Conservation (phyloP, 805 yeast genomes). For the Tetrapisispora iriomotensis region DNA sequence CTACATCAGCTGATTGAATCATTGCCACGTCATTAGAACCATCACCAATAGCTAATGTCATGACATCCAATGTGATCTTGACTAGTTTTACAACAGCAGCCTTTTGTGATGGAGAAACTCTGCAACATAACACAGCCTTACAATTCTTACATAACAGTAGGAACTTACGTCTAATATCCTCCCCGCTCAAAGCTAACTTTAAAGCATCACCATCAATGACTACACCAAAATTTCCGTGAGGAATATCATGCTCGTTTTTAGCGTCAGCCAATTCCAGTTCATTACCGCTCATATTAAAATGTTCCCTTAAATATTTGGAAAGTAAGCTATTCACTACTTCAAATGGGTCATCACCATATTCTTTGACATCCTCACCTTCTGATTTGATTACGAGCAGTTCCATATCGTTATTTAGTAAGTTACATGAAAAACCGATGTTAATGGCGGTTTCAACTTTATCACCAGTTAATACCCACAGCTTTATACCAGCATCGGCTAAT, state of each 20-base stretch:
- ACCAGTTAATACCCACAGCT: conserved; percentile 81
- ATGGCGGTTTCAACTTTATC: conserved; percentile 85
- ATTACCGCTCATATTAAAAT: conserved; percentile 52
- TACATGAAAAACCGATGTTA: conserved; percentile 81
- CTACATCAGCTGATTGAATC: conserved; percentile 83
- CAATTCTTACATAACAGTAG: conserved; percentile 69
- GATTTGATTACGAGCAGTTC: conserved; percentile 48
- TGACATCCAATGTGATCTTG: conserved; percentile 62
- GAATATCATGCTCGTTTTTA: conserved; percentile 52
- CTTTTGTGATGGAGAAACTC: conserved; percentile 83
- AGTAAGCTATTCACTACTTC: conserved; percentile 38
- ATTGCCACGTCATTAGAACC: conserved; percentile 87
- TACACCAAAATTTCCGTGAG: conserved; percentile 59
- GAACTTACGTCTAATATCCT: conserved; percentile 45
- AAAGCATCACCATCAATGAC: conserved; percentile 78
- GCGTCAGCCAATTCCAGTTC: conserved; percentile 46
- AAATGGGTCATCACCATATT: conserved; percentile 33
- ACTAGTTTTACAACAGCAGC: conserved; percentile 74
- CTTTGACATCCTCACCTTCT: conserved; percentile 43
- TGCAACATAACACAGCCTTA: conserved; percentile 72
- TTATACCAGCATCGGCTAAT: conserved; percentile 68
- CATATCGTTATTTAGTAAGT: conserved; percentile 67
- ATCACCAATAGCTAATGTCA: conserved; percentile 84
- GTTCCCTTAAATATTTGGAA: conserved; percentile 42
- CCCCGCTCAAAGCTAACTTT: conserved; percentile 39